Evolutionary conservation across 768 basidiomycete genomes (phyloP).

Genomic region (Mrakia frigida): DNA sequence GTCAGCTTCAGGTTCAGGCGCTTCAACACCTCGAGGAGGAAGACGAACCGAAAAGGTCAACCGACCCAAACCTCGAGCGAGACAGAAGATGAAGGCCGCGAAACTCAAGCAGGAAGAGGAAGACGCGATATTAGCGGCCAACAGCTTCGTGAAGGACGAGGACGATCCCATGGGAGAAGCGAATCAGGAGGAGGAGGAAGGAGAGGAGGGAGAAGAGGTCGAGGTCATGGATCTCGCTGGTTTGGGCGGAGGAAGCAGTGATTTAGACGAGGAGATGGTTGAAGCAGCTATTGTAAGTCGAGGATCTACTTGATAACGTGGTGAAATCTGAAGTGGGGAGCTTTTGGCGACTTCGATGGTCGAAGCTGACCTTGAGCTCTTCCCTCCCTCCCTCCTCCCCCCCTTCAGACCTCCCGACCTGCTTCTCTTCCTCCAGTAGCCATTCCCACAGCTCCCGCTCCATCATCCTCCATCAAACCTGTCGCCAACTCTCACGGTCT

Average conservation of each 20-base stretch:
- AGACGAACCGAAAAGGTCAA: not conserved
- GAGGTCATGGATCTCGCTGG: slow-evolving; percentile 7
- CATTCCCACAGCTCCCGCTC: not conserved
- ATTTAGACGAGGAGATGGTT: slow-evolving; percentile 2
- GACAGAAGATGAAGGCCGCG: not conserved
- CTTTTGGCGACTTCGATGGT: not conserved
- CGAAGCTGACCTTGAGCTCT: not conserved
- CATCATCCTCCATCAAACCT: not conserved
- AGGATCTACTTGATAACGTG: not conserved
- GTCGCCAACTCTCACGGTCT: not conserved
- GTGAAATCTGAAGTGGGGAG: not conserved
- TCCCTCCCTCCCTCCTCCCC: not conserved
- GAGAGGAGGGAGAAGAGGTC: slow-evolving; percentile 1
- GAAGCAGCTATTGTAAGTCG: not conserved
- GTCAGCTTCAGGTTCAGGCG: not conserved
- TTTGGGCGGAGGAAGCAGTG: not conserved
- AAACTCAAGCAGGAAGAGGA: not conserved
- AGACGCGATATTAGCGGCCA: not conserved
- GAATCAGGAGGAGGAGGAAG: not conserved
- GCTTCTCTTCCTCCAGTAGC: not conserved
- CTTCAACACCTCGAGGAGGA: not conserved
- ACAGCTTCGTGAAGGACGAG: not conserved
- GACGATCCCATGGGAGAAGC: not conserved
- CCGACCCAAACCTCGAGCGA: slow-evolving; percentile 10
- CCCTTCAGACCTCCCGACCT: not conserved